Conservation (phyloP, 345 rosid species). For the rapeseed (Brassica napus) region Da-Ae NC_063434.1:30772501-30773000, state of each 20-base stretch:
- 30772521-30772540: constrained; percentile 52
- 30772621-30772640: constrained; percentile 48
- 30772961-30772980: constrained; percentile 81
- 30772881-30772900: constrained; percentile 48
- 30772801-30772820: constrained; percentile 40
- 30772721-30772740: constrained; percentile 51
- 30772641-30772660: constrained; percentile 47
- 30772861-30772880: constrained; percentile 43
- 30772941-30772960: constrained; percentile 38
- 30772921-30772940: neutral
- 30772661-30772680: constrained; percentile 51
- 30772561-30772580: constrained; percentile 81
- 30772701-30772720: constrained; percentile 65
- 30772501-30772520: constrained; percentile 87
- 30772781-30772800: constrained; percentile 49
- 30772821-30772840: constrained; percentile 45
- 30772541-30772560: constrained; percentile 59
- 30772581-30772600: constrained; percentile 73
- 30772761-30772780: constrained; percentile 44
- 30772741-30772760: constrained; percentile 55
- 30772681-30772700: constrained; percentile 53
- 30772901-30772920: neutral
- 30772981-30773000: constrained; percentile 91
- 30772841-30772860: constrained; percentile 43
- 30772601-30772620: constrained; percentile 87